Conservation (phyloP, 805 yeast genomes). For the Hanseniaspora hatyaiensis region DNA sequence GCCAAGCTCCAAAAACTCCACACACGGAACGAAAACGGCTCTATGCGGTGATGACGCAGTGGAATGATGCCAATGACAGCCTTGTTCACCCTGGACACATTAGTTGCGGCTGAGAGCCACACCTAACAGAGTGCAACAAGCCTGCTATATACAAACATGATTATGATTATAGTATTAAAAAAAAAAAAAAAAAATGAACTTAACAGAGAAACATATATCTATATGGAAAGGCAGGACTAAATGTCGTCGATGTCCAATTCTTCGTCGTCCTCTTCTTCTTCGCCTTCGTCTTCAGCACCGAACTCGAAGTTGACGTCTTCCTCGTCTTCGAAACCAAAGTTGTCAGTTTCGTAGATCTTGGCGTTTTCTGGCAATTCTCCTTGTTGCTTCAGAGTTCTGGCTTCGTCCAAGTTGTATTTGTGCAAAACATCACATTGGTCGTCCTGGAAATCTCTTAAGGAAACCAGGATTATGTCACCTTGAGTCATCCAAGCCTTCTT, state of each 20-base stretch:
- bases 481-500: conserved; percentile 99
- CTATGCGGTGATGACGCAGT: no score
- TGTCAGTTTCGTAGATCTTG: conserved; percentile 93
- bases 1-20: no score
- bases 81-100: no score
- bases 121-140: no score
- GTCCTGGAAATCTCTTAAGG: conserved; percentile 96
- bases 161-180: neutral
- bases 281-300: conserved; percentile 80
- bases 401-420: conserved; percentile 94
- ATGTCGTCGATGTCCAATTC: conserved; percentile 92
- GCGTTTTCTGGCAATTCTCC: conserved; percentile 98
- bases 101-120: no score
- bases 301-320: conserved; percentile 97
- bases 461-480: conserved; percentile 92
- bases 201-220: neutral
- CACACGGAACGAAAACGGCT: no score
- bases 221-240: conserved; percentile 30
- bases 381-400: conserved; percentile 84
- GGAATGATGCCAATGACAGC: no score
- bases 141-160: no score
- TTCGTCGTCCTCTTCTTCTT: conserved; percentile 47
- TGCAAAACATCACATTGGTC: conserved; percentile 96
- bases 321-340: conserved; percentile 90
- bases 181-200: neutral